A percentile compares a stretch with the other conserved stretches of the same genome.
Evolutionary conservation across 306 rosid genomes (phyloP).

Genomic region (Casuarina cunninghamiana): DNA sequence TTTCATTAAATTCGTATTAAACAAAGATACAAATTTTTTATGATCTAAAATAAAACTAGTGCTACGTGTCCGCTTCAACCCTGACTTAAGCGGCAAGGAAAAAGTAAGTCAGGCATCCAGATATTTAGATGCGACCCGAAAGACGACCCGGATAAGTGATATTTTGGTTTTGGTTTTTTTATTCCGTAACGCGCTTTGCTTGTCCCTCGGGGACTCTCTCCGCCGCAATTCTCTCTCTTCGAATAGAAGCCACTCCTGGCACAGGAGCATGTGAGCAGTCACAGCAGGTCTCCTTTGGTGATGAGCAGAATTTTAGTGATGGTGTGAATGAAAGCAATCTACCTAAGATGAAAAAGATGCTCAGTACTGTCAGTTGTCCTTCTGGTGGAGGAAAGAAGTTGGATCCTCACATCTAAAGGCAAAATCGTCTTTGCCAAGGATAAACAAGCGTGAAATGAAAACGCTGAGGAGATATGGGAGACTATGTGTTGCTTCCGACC

Average conservation of each 20-base stretch:
- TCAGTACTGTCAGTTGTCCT: constrained; percentile 8
- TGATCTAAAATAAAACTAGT: too few relatives aligned
- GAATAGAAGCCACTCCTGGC: constrained; percentile 48
- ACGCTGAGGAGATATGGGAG: constrained; percentile 32
- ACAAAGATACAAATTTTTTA: too few relatives aligned
- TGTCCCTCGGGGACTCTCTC: too few relatives aligned
- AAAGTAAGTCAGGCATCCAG: too few relatives aligned
- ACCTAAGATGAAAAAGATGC: neutral
- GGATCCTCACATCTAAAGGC: constrained; percentile 13
- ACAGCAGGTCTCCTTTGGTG: constrained; percentile 27
- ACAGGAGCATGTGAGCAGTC: constrained; percentile 33
- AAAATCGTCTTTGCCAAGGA: constrained; percentile 31
- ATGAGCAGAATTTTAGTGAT: constrained; percentile 22
- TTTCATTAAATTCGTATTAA: too few relatives aligned
- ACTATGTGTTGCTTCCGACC: constrained; percentile 15
- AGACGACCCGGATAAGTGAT: too few relatives aligned
- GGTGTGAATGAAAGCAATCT: constrained; percentile 1
- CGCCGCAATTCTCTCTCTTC: neutral
- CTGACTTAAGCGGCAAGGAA: too few relatives aligned
- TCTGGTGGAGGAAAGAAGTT: constrained; percentile 17
- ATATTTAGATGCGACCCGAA: too few relatives aligned
- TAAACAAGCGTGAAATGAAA: constrained; percentile 57
- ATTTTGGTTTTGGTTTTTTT: too few relatives aligned
- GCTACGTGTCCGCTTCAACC: too few relatives aligned
- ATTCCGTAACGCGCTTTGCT: too few relatives aligned